Conservation (phyloP, 345 rosid genomes). For the Tarenaya hassleriana region DNA sequence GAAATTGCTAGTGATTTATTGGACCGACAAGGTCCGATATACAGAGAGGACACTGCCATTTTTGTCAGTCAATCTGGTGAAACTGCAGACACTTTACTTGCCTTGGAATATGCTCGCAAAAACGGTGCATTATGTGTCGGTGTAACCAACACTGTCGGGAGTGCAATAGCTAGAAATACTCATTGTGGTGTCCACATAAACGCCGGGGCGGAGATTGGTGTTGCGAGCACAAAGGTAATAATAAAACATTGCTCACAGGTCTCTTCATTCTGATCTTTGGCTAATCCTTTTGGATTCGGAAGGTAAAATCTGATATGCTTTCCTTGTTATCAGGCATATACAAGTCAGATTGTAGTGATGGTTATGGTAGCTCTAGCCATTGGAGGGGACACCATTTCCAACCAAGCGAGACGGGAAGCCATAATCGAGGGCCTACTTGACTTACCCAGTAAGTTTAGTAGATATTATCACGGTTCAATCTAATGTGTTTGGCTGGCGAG, state of each 20-base stretch:
- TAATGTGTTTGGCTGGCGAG: too few relatives aligned
- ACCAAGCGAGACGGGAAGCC: conserved; percentile 71
- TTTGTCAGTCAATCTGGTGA: conserved; percentile 99
- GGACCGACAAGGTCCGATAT: conserved; percentile 93
- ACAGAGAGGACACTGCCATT: conserved; percentile 94
- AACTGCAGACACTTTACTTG: conserved; percentile 90
- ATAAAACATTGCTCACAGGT: not conserved
- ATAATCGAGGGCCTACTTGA: conserved; percentile 87
- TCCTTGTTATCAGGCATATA: conserved; percentile 68
- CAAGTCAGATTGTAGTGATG: conserved; percentile 97
- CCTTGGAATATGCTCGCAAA: conserved; percentile 72
- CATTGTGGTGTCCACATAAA: conserved; percentile 91
- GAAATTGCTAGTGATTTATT: conserved; percentile 94
- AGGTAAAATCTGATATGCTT: not conserved
- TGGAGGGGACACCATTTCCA: conserved; percentile 80
- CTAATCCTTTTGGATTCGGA: not conserved
- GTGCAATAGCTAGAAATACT: conserved; percentile 86
- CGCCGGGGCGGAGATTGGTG: conserved; percentile 97
- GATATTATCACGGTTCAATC: too few relatives aligned
- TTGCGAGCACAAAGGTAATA: conserved; percentile 91
- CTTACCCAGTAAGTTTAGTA: conserved; percentile 62
- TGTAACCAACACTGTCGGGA: conserved; percentile 91
- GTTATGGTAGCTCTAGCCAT: conserved; percentile 93
- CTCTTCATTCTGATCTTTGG: too few relatives aligned
- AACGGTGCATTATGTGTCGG: conserved; percentile 97